Conservation (phyloP, 352 stramenopile species). For the Globisporangium nagaii region DNA sequence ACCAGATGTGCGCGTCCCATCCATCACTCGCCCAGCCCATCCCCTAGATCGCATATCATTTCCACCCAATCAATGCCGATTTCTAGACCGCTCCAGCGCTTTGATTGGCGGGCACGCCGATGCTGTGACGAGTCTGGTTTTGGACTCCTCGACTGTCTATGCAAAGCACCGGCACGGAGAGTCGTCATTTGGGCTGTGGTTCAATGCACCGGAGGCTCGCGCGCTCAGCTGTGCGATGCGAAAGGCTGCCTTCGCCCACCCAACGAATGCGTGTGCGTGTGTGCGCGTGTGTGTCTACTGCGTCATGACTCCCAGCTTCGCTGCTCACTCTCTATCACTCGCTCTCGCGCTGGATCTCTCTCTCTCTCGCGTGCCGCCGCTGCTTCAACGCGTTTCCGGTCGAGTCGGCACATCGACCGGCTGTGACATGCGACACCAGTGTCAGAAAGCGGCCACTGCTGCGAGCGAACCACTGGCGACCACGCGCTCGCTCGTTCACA, state of each 20-base stretch:
- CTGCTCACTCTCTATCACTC: conserved; percentile 2
- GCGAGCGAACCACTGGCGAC: conserved; percentile 1
- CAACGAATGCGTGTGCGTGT: neutral
- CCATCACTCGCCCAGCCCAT: neutral
- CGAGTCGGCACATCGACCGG: neutral
- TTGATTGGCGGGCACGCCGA: too few relatives aligned
- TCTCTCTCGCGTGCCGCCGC: too few relatives aligned
- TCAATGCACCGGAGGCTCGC: too few relatives aligned
- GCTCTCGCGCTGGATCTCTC: conserved; percentile 1
- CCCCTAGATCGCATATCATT: conserved; percentile 3
- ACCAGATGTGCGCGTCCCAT: conserved; percentile 1
- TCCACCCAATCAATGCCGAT: neutral
- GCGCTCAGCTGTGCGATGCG: neutral
- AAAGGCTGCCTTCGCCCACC: neutral
- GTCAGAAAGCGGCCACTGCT: neutral
- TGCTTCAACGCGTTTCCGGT: conserved; percentile 1
- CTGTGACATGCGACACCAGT: neutral
- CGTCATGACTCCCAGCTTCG: too few relatives aligned
- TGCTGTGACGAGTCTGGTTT: too few relatives aligned
- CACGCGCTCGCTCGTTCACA: neutral
- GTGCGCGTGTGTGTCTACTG: neutral
- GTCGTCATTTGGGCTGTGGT: too few relatives aligned
- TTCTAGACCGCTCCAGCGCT: too few relatives aligned
- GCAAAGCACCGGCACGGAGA: too few relatives aligned
- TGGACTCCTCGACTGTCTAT: too few relatives aligned